A percentile compares a stretch with the other conserved stretches of the same genome.
Conservation (phyloP, 169 alveolate genomes). For the Nephromyces sp. region DNA sequence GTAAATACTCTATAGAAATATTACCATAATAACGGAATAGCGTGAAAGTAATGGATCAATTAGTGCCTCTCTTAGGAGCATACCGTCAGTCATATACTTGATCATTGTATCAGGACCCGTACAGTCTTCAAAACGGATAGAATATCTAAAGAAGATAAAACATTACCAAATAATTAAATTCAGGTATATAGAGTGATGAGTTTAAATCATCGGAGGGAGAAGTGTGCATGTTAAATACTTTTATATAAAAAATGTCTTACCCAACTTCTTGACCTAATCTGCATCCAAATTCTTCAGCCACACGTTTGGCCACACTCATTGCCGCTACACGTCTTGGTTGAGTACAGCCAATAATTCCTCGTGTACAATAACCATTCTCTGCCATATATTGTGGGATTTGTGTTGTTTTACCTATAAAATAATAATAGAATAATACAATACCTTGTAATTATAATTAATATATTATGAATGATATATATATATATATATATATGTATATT, state of each 20-base stretch:
- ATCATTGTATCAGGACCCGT: conserved; percentile 92
- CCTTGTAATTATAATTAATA: background rate
- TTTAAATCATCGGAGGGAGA: no score
- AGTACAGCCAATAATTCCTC: conserved; percentile 96
- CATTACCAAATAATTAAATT: background rate
- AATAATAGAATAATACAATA: background rate
- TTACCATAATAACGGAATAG: conserved; percentile 87
- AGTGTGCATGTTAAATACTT: background rate
- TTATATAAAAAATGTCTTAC: background rate
- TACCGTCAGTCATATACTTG: conserved; percentile 99
- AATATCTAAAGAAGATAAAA: conserved; percentile 24
- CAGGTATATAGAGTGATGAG: background rate
- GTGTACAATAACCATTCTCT: conserved; percentile 56
- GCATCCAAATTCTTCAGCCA: conserved; percentile 91
- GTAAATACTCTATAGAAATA: background rate
- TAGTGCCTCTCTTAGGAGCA: conserved; percentile 92
- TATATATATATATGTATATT: background rate
- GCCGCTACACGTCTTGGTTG: conserved; percentile 99
- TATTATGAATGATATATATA: background rate
- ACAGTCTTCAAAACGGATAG: conserved; percentile 89
- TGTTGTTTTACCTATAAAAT: conserved; percentile 88
- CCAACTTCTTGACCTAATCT: background rate
- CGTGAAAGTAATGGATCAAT: conserved; percentile 76
- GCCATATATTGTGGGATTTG: conserved; percentile 90
- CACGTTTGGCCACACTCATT: conserved; percentile 96